Evolutionary conservation across 805 yeast species (phyloP).

Genomic region (Cyberlindnera galapagoensis): DNA sequence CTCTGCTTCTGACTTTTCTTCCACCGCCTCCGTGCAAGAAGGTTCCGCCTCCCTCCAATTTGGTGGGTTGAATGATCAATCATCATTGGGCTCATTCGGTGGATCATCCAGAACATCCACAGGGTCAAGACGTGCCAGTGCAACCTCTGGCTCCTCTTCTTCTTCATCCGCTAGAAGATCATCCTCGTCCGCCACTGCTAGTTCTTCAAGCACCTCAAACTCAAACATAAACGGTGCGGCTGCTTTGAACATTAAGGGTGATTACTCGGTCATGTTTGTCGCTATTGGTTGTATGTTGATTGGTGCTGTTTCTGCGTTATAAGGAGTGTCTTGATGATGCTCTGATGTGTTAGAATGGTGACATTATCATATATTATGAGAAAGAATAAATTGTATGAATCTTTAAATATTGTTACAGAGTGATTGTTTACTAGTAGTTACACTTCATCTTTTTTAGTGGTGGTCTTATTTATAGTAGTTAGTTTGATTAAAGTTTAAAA

Average conservation of each 20-base stretch:
- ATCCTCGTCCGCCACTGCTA: conserved; percentile 1
- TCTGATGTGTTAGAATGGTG: too few relatives aligned
- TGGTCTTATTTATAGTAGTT: too few relatives aligned
- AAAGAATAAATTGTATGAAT: too few relatives aligned
- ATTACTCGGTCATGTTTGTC: too few relatives aligned
- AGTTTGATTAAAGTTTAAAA: too few relatives aligned
- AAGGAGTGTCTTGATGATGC: too few relatives aligned
- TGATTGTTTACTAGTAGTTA: too few relatives aligned
- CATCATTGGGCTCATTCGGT: background rate
- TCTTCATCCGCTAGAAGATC: background rate
- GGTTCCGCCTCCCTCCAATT: conserved; percentile 5
- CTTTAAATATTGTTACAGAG: too few relatives aligned
- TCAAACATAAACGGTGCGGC: background rate
- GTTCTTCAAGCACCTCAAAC: conserved; percentile 4
- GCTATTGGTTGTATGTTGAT: background rate
- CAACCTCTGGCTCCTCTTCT: background rate
- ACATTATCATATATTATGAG: too few relatives aligned
- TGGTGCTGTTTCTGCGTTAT: too few relatives aligned
- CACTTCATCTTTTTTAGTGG: too few relatives aligned
- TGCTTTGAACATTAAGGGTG: background rate
- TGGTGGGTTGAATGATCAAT: conserved; percentile 5
- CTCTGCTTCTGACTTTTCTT: conserved; percentile 38
- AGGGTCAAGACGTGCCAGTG: background rate
- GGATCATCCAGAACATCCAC: background rate
- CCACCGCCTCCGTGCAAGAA: conserved; percentile 26